Evolutionary conservation across 2,329 filamentous ascomycete species (phyloP).

Genomic region (Fusarium cyanostomum): DNA sequence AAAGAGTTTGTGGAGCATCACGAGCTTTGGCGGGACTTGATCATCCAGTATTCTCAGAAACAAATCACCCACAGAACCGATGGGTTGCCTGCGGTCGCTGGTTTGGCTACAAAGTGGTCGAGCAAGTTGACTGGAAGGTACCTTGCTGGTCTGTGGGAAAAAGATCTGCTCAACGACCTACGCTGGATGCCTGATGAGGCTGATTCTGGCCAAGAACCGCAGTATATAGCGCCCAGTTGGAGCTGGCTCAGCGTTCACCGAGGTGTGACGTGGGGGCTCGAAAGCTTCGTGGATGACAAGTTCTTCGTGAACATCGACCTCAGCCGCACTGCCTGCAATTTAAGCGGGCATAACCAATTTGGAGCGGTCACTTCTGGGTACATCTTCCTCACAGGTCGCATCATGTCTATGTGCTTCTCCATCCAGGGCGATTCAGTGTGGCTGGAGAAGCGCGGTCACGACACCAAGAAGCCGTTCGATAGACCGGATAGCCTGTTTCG

Average conservation of each 20-base stretch:
- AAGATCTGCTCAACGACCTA: conserved; percentile 25
- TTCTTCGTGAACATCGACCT: conserved; percentile 25
- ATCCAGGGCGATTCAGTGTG: background rate
- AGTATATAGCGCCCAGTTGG: conserved; percentile 38
- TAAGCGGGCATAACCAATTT: conserved; percentile 18
- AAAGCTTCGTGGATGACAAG: conserved; percentile 12
- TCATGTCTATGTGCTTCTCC: conserved; percentile 18
- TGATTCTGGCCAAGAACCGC: background rate
- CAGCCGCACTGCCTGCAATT: conserved; percentile 17
- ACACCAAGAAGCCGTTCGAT: conserved; percentile 1
- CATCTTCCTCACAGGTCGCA: conserved; percentile 31
- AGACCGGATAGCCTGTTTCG: conserved; percentile 31
- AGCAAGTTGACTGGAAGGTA: conserved; percentile 30
- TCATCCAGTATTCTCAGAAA: conserved; percentile 38
- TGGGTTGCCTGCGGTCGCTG: conserved; percentile 38
- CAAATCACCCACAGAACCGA: conserved; percentile 35
- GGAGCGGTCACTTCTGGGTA: conserved; percentile 31
- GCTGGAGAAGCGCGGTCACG: conserved; percentile 12
- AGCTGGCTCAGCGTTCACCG: conserved; percentile 41
- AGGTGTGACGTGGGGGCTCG: conserved; percentile 32
- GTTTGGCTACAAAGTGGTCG: conserved; percentile 35
- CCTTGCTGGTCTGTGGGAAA: conserved; percentile 41
- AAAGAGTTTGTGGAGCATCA: conserved; percentile 24
- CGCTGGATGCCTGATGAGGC: conserved; percentile 33
- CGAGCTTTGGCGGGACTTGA: conserved; percentile 38